Conservation (phyloP, 1,139 yeast genomes). For the Geotrichum histeridarum region DNA sequence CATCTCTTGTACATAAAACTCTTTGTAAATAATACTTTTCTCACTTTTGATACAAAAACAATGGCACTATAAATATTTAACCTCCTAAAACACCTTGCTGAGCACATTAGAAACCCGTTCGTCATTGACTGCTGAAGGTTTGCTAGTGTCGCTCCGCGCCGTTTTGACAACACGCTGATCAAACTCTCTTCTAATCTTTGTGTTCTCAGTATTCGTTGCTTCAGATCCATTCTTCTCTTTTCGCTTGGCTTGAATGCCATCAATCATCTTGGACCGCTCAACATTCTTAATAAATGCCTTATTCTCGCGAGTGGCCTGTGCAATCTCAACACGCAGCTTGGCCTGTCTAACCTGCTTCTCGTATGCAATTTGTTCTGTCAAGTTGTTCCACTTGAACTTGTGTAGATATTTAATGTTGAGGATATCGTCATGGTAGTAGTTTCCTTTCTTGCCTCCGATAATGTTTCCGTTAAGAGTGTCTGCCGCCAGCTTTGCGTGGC, state of each 20-base stretch:
- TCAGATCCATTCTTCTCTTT: slow-evolving; percentile 30
- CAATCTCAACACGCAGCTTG: slow-evolving; percentile 77
- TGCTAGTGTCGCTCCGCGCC: slow-evolving; percentile 23
- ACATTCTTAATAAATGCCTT: slow-evolving; percentile 78
- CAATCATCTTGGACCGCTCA: slow-evolving; percentile 77
- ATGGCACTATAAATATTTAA: background rate
- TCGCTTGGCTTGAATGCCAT: slow-evolving; percentile 57
- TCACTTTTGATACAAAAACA: background rate
- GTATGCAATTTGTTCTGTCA: slow-evolving; percentile 87
- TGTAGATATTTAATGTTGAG: slow-evolving; percentile 83
- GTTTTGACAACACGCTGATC: slow-evolving; percentile 31
- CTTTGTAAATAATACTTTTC: background rate
- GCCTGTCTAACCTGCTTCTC: slow-evolving; percentile 88
- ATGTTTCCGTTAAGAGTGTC: slow-evolving; percentile 79
- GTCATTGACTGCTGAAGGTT: slow-evolving; percentile 18
- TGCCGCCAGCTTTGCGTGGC: slow-evolving; percentile 86
- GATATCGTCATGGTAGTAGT: slow-evolving; percentile 91
- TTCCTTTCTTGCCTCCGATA: slow-evolving; percentile 87
- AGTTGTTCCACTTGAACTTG: slow-evolving; percentile 91
- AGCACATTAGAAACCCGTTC: slow-evolving; percentile 23
- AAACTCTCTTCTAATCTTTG: slow-evolving; percentile 29
- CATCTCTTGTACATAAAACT: background rate
- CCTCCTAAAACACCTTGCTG: slow-evolving; percentile 22
- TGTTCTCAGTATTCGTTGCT: slow-evolving; percentile 46
- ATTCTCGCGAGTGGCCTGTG: slow-evolving; percentile 83